Evolutionary conservation across 2,329 filamentous ascomycete species (phyloP), one percentile per base, ranked within the genome.

Genomic region (Talaromyces atroroseus): DNA sequence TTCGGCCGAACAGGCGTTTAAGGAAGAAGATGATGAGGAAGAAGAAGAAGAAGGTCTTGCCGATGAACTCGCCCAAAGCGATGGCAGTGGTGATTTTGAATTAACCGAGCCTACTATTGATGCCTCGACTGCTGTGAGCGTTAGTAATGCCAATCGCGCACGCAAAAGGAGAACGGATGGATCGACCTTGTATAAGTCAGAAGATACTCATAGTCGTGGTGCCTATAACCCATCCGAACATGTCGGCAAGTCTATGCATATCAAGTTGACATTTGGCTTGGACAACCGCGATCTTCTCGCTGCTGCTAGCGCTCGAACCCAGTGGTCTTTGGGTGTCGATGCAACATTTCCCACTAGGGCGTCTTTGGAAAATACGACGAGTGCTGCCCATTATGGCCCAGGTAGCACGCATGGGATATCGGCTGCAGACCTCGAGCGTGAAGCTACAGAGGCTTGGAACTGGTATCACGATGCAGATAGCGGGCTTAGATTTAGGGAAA

Each of bases 391-490:
- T 65, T 77, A 64, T 67, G 72, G 58, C 57, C 80, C 68, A 63
- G 73, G 61, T 56, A 68, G 59, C 48, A 76, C 74, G 12, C 76
- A 76, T 62, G 79, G 75, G 18, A 68, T 75, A 57, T 65, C 70
- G 3, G 67, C 72, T 20, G 73, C 72, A 40, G 68, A 72, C 24
- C 59, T 76, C 40, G 65, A 73, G 52, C 71, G 66, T 40, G 81
- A 84, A 61, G 68, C 71, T n/a, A 74, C 71, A 1, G 61, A 65
- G 7, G 73, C 74, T 18, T 81, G 78, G 76, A 71, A 76, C 48
- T 85, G 82, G 82, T 84, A 82, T 62, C 72, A 75, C 52, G 64
- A 72, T 10, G 59, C 68, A 23, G 69, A 70, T 21, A 72, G 76
- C 24, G 71, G 71, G 44, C 64, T 69, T 12, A 60, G 51, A 2